These are phyloP conservation scores for Immersiella caudata DNA, from an alignment of 495 filamentous ascomycete species.

Conservation along the genomic window DNA sequence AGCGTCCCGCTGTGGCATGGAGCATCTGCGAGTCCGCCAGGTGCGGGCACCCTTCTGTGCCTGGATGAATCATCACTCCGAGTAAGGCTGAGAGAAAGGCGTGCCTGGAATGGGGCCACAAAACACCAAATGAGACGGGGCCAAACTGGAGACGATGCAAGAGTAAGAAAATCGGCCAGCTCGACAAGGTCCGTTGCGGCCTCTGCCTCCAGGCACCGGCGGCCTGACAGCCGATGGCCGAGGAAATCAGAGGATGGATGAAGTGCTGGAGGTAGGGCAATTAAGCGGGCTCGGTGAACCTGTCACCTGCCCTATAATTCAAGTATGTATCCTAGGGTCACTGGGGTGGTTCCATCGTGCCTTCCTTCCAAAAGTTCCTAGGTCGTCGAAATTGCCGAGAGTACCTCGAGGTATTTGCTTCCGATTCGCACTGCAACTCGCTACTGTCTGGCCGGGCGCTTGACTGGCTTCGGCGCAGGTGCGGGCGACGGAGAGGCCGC, in stretches of 20 bases:
- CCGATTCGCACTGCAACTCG: not conserved
- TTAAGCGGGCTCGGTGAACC: not conserved
- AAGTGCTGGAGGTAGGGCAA: not conserved
- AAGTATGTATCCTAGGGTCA: not conserved
- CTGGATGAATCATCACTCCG: not conserved
- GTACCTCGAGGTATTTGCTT: not conserved
- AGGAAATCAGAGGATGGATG: not conserved
- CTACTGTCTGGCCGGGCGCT: not conserved
- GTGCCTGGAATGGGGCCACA: not conserved
- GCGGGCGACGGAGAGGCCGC: not conserved
- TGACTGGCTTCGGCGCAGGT: not conserved
- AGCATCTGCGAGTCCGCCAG: not conserved
- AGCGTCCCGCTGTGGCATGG: conserved; percentile 5
- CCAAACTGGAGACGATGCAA: not conserved
- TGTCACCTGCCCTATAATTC: not conserved
- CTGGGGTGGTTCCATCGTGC: not conserved
- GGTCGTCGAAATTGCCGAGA: not conserved
- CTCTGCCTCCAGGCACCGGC: not conserved
- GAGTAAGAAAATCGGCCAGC: not conserved
- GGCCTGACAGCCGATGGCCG: not conserved
- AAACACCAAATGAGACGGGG: not conserved
- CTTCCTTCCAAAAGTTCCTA: not conserved
- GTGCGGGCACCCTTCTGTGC: not conserved
- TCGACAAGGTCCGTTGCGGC: not conserved
- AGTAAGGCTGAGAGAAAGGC: not conserved